Base-by-base conservation (phyloP, 2,329 filamentous ascomycete species). In the Thielaviopsis musarum region DNA sequence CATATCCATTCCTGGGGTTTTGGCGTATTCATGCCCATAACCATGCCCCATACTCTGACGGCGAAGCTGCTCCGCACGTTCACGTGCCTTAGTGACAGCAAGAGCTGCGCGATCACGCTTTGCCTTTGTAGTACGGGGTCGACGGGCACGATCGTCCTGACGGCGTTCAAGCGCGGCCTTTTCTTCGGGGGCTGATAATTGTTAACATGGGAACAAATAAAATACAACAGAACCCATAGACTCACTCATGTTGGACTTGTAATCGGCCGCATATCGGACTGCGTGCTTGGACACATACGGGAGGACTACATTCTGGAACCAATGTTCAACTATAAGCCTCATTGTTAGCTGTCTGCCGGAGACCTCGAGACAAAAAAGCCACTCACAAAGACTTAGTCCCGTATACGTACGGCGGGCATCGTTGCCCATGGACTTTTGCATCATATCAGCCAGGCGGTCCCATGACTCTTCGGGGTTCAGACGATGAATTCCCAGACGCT, bases 381-480 rank as follows among this genome's bases (percentile, higher is more conserved):
- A 61, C 73, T 68, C 65, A 76, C 72, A 72, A 30, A 74, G 67
- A 68, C 73, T 71, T 2, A 70, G 66, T 1, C 64, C 64, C 0
- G 69, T 74, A 61, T 77, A 77, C 3, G 61, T 60, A 6, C 75
- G 71, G 19, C 71, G 71, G 24, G 70, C 67, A 3, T 65, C 61
- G 0, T 56, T 53, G 0, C 71, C 70, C 66, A 76, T 69, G 3
- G 59, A 64, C 5, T 59, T 38, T 34, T 71, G 69, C 74, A 76
- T 77, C 4, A 68, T 63, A 0, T 58, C 56, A 3, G 72, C 72
- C 22, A 73, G 69, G 12, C 69, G 57, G 1, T 67, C 66, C 74
- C 74, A 77, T 28, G 64, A 62, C 51, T 63, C 64, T 56, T 67
- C 66, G 0, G 59, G 30, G 56, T 67, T 69, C 34, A 67, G 66